These are phyloP conservation scores for Ilyonectria sp. DNA, from an alignment of 2,329 filamentous ascomycete species.

Conservation along the genomic window DNA sequence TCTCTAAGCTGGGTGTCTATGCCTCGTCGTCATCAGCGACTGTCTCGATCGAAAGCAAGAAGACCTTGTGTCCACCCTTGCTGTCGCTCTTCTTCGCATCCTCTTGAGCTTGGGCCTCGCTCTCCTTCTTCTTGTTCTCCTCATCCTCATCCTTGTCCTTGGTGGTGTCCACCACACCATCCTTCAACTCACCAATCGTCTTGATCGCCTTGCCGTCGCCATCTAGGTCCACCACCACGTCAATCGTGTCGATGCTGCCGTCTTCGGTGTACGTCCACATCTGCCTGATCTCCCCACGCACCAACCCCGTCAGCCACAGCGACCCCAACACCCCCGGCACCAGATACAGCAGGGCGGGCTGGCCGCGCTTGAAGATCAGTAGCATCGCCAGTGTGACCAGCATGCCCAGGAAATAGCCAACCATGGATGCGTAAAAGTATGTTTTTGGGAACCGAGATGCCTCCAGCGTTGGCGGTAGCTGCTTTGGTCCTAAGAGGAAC, in stretches of 20 bases:
- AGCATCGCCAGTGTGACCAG: slow-evolving; percentile 82
- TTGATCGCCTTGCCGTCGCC: slow-evolving; percentile 62
- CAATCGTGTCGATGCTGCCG: slow-evolving; percentile 68
- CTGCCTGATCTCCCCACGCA: slow-evolving; percentile 78
- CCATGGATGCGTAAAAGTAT: slow-evolving; percentile 85
- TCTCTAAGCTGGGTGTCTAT: not conserved
- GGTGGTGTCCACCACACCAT: slow-evolving; percentile 56
- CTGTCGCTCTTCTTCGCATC: slow-evolving; percentile 33
- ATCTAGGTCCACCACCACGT: slow-evolving; percentile 70
- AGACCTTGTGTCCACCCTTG: slow-evolving; percentile 49
- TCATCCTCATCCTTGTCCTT: slow-evolving; percentile 50
- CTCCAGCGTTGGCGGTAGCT: slow-evolving; percentile 51
- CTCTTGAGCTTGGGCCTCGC: slow-evolving; percentile 29
- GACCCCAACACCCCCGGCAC: slow-evolving; percentile 86
- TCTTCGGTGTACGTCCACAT: slow-evolving; percentile 91
- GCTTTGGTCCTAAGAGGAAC: slow-evolving; percentile 43
- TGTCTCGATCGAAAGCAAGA: slow-evolving; percentile 54
- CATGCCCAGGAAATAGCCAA: slow-evolving; percentile 86
- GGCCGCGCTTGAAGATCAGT: slow-evolving; percentile 83
- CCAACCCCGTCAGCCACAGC: slow-evolving; percentile 81
- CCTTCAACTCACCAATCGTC: slow-evolving; percentile 55
- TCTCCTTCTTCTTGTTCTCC: slow-evolving; percentile 38
- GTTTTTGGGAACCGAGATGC: slow-evolving; percentile 79
- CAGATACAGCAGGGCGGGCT: slow-evolving; percentile 92
- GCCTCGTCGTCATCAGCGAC: slow-evolving; percentile 37